Percentiles rank a stretch among this genome's conserved stretches.
phyloP scores from a whole-genome alignment of 2,329 filamentous ascomycete genomes.

The Dactylella cylindrospora region DNA sequence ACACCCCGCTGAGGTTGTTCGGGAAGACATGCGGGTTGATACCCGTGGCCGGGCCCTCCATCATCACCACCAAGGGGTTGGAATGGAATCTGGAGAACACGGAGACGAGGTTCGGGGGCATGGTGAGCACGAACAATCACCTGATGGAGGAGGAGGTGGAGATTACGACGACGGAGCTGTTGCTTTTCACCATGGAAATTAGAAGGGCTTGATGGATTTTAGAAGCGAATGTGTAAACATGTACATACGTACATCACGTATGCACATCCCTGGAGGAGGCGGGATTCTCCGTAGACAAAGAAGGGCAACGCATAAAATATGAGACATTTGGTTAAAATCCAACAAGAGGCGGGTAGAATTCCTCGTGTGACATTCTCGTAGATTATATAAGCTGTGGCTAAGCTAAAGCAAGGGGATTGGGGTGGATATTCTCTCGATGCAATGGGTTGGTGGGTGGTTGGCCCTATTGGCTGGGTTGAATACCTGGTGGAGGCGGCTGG shows the following conservation, averaged over 20 bases:
- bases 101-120: slow-evolving; percentile 72
- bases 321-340: too few species aligned
- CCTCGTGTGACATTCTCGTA: too few species aligned
- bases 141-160: slow-evolving; percentile 64
- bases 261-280: too few species aligned
- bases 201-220: slow-evolving; percentile 31
- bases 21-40: slow-evolving; percentile 80
- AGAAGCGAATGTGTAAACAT: neutral
- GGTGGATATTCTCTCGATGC: too few species aligned
- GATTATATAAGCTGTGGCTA: slow-evolving; percentile 43
- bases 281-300: too few species aligned
- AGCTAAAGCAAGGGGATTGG: too few species aligned
- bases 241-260: too few species aligned
- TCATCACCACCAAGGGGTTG: slow-evolving; percentile 76
- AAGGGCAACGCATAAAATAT: too few species aligned
- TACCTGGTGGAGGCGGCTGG: too few species aligned
- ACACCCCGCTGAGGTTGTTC: slow-evolving; percentile 63
- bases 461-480: too few species aligned
- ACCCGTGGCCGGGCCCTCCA: slow-evolving; percentile 74
- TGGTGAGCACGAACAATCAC: slow-evolving; percentile 79
- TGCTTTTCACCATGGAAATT: slow-evolving; percentile 75
- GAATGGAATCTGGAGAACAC: slow-evolving; percentile 89
- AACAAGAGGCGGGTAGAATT: too few species aligned
- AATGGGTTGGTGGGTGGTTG: too few species aligned
- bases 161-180: slow-evolving; percentile 64